Conservation (phyloP, 192 early-diverging fungal species). For the Coemansia sp. region DNA sequence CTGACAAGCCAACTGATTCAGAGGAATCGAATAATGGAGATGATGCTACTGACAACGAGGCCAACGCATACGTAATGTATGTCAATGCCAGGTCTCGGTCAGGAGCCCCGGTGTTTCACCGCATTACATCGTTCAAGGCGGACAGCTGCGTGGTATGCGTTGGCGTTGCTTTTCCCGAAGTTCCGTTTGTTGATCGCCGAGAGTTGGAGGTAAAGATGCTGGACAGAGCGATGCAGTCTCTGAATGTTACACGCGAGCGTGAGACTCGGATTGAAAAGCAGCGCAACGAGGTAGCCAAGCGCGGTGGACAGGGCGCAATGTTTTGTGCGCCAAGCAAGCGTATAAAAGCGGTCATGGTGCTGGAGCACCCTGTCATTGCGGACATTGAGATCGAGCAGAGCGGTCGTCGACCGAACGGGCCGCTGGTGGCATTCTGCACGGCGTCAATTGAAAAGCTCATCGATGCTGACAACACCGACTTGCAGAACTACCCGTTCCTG, state of each 20-base stretch:
- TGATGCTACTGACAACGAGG: constrained; percentile 45
- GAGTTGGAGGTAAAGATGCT: constrained; percentile 48
- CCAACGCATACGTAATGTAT: constrained; percentile 44
- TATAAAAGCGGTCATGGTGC: constrained; percentile 34
- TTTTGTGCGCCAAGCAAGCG: constrained; percentile 27
- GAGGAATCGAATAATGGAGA: constrained; percentile 23
- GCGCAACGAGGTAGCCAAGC: neutral
- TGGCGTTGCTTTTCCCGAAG: constrained; percentile 28
- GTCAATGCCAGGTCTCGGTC: constrained; percentile 24
- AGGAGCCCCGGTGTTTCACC: constrained; percentile 21
- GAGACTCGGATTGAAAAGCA: neutral
- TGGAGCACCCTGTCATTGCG: constrained; percentile 29
- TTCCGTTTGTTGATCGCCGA: constrained; percentile 22
- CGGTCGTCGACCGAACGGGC: constrained; percentile 20
- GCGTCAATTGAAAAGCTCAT: constrained; percentile 28
- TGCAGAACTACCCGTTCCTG: constrained; percentile 33
- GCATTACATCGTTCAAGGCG: constrained; percentile 38
- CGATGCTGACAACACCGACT: constrained; percentile 31
- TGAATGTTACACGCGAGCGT: constrained; percentile 29
- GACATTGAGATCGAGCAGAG: constrained; percentile 2
- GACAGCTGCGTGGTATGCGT: constrained; percentile 37
- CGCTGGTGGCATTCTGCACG: constrained; percentile 38
- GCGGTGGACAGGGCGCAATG: constrained; percentile 16
- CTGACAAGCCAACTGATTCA: constrained; percentile 18
- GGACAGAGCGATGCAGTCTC: constrained; percentile 31